phyloP scores from a whole-genome alignment of 306 rosid genomes.

The Ochetophila trinervis region DNA sequence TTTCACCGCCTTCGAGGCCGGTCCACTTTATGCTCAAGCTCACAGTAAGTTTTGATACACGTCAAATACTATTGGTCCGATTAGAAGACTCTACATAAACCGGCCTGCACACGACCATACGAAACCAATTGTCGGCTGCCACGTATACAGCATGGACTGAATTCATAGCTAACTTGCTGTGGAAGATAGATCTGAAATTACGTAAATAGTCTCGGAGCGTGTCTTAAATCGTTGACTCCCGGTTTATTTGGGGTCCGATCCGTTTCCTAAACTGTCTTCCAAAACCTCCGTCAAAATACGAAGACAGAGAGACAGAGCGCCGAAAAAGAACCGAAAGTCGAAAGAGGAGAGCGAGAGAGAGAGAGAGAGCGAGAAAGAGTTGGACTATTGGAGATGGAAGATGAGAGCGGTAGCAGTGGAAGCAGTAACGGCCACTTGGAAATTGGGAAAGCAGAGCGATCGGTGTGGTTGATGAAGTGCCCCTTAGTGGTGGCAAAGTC shows the following conservation, averaged over 20 bases:
- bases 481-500: constrained; percentile 82
- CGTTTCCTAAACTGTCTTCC: neutral
- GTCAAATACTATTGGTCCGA: no score
- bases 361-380: neutral
- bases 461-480: constrained; percentile 98
- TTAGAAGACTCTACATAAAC: no score
- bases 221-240: constrained; percentile 5
- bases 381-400: constrained; percentile 47
- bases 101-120: no score
- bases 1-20: no score
- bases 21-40: no score
- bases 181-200: no score
- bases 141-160: neutral
- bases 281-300: neutral
- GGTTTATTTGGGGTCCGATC: neutral
- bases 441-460: constrained; percentile 71
- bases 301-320: neutral
- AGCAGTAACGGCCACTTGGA: constrained; percentile 57
- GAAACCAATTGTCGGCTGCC: no score
- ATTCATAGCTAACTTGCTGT: neutral
- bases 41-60: no score
- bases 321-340: neutral
- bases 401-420: constrained; percentile 39
- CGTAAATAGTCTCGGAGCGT: neutral
- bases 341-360: neutral